These are phyloP conservation scores for Bondarzewia mesenterica DNA, from an alignment of 1,284 basidiomycete genomes.

Conservation along the genomic window DNA sequence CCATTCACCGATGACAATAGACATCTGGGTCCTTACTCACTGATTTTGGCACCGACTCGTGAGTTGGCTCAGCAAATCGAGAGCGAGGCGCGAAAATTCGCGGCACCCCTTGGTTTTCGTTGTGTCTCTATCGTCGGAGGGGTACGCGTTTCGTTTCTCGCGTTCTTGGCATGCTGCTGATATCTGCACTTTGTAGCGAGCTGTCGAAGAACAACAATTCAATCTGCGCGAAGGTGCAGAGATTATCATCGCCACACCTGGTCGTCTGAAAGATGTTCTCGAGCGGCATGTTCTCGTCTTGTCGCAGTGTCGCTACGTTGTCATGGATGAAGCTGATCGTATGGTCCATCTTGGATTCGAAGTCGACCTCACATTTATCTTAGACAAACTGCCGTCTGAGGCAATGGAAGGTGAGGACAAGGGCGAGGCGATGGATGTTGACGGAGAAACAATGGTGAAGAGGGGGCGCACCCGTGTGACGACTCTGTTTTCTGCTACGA, in stretches of 20 bases:
- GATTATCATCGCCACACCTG: constrained; percentile 97
- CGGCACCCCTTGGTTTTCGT: constrained; percentile 77
- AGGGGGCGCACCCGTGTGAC: constrained; percentile 81
- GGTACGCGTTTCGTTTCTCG: constrained; percentile 36
- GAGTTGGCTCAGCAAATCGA: constrained; percentile 98
- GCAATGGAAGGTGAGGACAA: constrained; percentile 80
- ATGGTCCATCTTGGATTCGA: constrained; percentile 99
- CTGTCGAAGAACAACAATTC: constrained; percentile 96
- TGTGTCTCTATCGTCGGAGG: constrained; percentile 98
- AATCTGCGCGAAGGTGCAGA: constrained; percentile 93
- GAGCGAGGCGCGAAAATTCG: constrained; percentile 87
- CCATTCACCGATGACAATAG: constrained; percentile 85
- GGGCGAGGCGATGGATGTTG: constrained; percentile 57
- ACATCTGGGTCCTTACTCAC: constrained; percentile 88
- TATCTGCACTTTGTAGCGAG: constrained; percentile 35
- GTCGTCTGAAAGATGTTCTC: constrained; percentile 94
- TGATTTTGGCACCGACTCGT: constrained; percentile 94
- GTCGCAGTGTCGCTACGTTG: constrained; percentile 93
- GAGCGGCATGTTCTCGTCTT: constrained; percentile 94
- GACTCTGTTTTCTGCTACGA: constrained; percentile 94
- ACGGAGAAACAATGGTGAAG: constrained; percentile 53
- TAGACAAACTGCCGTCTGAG: constrained; percentile 85
- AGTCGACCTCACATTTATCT: constrained; percentile 87
- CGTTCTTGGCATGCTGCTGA: constrained; percentile 7
- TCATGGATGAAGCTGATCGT: constrained; percentile 99